These are phyloP conservation scores for Rhodofomes roseus DNA, from an alignment of 1,284 basidiomycete species.

Conservation along the genomic window DNA sequence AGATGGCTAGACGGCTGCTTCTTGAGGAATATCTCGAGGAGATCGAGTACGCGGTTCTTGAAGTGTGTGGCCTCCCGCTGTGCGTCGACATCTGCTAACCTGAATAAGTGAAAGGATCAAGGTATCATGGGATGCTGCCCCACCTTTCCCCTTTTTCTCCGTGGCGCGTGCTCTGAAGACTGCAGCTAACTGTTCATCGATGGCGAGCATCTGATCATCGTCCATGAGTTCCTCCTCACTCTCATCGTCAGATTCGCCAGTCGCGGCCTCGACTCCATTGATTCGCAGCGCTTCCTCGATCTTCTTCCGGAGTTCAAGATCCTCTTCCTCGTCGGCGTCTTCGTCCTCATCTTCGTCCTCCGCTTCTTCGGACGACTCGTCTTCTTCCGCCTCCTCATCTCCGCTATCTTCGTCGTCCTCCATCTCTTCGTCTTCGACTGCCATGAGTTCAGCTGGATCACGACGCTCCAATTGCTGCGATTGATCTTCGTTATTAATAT, in stretches of 20 bases:
- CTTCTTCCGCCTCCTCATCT: constrained; percentile 34
- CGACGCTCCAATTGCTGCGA: constrained; percentile 78
- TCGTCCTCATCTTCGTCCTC: constrained; percentile 47
- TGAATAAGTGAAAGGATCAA: background rate
- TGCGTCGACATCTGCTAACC: constrained; percentile 49
- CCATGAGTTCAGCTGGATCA: constrained; percentile 53
- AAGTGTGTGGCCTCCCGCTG: constrained; percentile 88
- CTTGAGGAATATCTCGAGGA: constrained; percentile 82
- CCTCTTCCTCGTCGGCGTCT: constrained; percentile 44
- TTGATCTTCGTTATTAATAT: background rate
- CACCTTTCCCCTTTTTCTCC: constrained; percentile 66
- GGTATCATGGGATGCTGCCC: constrained; percentile 12
- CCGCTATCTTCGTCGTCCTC: constrained; percentile 38
- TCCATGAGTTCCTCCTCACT: constrained; percentile 78
- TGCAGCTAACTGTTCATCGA: constrained; percentile 90
- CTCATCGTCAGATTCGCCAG: constrained; percentile 41
- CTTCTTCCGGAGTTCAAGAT: constrained; percentile 71
- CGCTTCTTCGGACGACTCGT: constrained; percentile 35
- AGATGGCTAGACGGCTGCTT: constrained; percentile 71
- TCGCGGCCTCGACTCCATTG: constrained; percentile 62
- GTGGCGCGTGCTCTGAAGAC: constrained; percentile 77
- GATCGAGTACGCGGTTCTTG: constrained; percentile 92
- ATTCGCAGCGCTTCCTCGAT: constrained; percentile 78
- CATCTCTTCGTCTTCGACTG: constrained; percentile 41
- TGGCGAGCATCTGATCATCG: constrained; percentile 96